Evolutionary conservation across 140 eudicot genomes (phyloP), one percentile per base, ranked within the genome.

Genomic region (Stevia rebaudiana): DNA sequence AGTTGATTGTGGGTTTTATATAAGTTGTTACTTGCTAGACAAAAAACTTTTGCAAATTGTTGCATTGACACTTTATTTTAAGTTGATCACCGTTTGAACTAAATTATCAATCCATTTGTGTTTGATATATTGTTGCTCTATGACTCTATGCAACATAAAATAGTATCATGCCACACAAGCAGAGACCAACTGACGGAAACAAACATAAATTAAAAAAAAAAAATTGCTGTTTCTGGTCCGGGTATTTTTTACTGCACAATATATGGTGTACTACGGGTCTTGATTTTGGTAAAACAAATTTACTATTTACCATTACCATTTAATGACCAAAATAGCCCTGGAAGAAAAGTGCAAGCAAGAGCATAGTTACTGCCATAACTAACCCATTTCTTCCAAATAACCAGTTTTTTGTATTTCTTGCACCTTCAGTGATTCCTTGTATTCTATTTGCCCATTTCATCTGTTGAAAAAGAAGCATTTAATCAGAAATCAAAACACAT

Each of bases 401-500:
- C 88, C 84, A 90, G 62, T 87, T 88, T 67, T 87, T 91, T 11
- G 98, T 82, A 76, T 76, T 91, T 81, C 63, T 73, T 15, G 86
- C 95, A 39, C 90, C 83, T 70, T 84, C 94, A 6, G 72, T 83
- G 3, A 80, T 90, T 39, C 91, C 57, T 67, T 84, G 95, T 47
- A 82, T 47, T 61, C 88, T 66, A 66, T 90, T 95, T 6, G 94
- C 95, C 98, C 98, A 90, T 43, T 69, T 83, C 95, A 90, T 87
- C 98, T 90, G 79, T 59, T 63, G 31, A 50, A 16, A 57, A 10
- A 30, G 2, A 4, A 23, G 18, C 17, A 23, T 11, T 24, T 22
- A 11, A 10, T 4, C 33, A 28, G 4, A 28, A 28, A 28, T 28
- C 3, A 4, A 28, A 28, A 28, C 33, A 28, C 33, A 28, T 4